Base-by-base conservation (phyloP, 2,329 filamentous ascomycete species). In the Arthrobotrys entomopaga region DNA sequence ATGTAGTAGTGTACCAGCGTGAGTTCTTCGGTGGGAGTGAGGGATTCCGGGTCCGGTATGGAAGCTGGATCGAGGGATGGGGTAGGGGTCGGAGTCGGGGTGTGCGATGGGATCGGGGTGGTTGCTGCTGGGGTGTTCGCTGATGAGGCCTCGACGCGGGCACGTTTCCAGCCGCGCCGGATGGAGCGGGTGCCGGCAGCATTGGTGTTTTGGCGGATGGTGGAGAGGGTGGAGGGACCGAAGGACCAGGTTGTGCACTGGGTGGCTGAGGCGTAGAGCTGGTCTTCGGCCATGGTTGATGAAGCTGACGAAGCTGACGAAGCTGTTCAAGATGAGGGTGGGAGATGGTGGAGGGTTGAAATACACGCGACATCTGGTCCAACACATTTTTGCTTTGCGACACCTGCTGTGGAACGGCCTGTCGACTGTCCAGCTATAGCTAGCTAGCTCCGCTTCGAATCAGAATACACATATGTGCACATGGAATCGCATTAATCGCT, bases 241-340 rank as follows among this genome's bases (percentile, higher is more conserved):
- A 94, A 98, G 10, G 93, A 97, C 95, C 95, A 99, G 70, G 96
- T 86, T 49, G 91, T 88, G 81, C 89, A 98, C 82, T 99, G 95
- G 53, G 92, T 94, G 0, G 94, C 96, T 59, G 91, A 87, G 34
- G 92, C 89, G 83, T 98, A 99, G 65, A 93, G 86, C 77, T 92
- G 91, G 82, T 99, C 95, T 86, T 99, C 95, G 75, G 88, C 91
- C 6, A 86, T 82, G 77, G 40, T 64, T 15, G 40, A 26, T 42
- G 54, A 24, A 52, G 54, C 29, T 48, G 26, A n/a, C 61, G 73
- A 76, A 72, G 22, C 38, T 20, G 19, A 11, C n/a, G 40, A 11
- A n/a, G 10, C 29, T 40, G 24, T 11, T 29, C n/a, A n/a, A 19
- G 29, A 26, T 58, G 22, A n/a, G 11, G 38, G 22, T n/a, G 46